Evolutionary conservation across 192 early-diverging fungal genomes (phyloP).

Genomic region (Funneliformis geosporum): DNA sequence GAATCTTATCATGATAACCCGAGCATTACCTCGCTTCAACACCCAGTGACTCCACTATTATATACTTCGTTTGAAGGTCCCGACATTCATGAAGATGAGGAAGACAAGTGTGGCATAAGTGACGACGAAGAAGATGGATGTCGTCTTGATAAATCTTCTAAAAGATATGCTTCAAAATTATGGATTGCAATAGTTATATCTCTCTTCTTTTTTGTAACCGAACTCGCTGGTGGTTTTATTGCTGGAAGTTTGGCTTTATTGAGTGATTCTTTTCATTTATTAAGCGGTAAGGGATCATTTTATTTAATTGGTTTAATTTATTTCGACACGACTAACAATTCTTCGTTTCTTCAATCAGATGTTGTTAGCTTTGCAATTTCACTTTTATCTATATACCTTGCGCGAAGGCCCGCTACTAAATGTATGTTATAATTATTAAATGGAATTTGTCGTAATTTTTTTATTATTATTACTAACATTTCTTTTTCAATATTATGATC

Average conservation of each 20-base stretch:
- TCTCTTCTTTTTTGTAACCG: constrained; percentile 62
- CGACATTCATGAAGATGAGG: background rate
- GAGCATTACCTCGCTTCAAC: background rate
- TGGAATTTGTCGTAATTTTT: background rate
- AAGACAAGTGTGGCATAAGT: constrained; percentile 1
- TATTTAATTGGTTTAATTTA: background rate
- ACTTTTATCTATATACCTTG: constrained; percentile 63
- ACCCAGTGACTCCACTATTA: background rate
- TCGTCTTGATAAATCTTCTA: background rate
- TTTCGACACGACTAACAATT: background rate
- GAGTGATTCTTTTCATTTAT: constrained; percentile 74
- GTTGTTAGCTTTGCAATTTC: constrained; percentile 76
- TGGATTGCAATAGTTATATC: constrained; percentile 58
- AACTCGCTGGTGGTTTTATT: constrained; percentile 62
- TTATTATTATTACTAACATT: constrained; percentile 17
- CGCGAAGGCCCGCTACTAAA: constrained; percentile 62
- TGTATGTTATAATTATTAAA: constrained; percentile 37
- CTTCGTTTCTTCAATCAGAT: constrained; percentile 45
- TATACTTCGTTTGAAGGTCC: constrained; percentile 22
- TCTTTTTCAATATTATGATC: background rate
- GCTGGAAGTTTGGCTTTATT: constrained; percentile 73
- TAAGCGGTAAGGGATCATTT: constrained; percentile 51
- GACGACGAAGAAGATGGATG: constrained; percentile 2
- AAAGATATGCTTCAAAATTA: constrained; percentile 12
- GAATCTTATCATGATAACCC: constrained; percentile 24